Evolutionary conservation across 2,329 filamentous ascomycete species (phyloP).

Genomic region (Scedosporium apiospermum): DNA sequence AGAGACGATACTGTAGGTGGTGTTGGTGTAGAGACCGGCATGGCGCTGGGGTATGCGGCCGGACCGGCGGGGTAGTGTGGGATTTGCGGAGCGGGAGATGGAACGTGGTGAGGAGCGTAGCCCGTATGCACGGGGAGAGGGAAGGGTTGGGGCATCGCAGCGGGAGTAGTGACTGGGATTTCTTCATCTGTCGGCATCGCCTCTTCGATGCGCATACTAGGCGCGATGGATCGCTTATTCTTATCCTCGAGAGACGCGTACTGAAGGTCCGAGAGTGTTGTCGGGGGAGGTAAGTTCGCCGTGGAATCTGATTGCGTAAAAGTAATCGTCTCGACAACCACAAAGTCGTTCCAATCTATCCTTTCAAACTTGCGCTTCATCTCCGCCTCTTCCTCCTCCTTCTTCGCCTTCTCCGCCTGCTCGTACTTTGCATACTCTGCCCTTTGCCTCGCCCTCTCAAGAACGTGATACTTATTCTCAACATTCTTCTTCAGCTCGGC

Average conservation of each 20-base stretch:
- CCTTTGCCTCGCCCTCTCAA: constrained; percentile 73
- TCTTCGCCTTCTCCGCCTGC: constrained; percentile 76
- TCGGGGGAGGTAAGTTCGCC: constrained; percentile 77
- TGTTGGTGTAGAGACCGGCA: constrained; percentile 7
- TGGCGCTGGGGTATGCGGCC: constrained; percentile 23
- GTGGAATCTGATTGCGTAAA: constrained; percentile 87
- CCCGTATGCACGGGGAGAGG: constrained; percentile 36
- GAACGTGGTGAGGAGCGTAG: constrained; percentile 27
- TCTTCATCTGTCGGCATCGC: constrained; percentile 75
- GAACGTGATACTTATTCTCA: constrained; percentile 68
- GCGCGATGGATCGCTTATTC: constrained; percentile 76
- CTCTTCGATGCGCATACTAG: constrained; percentile 83
- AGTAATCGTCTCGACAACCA: constrained; percentile 87
- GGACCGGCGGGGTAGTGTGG: background rate
- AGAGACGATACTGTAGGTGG: constrained; percentile 15
- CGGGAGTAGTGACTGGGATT: constrained; percentile 1
- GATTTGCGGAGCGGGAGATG: constrained; percentile 24
- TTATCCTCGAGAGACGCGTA: constrained; percentile 93
- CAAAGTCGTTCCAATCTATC: constrained; percentile 97
- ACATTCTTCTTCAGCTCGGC: constrained; percentile 65
- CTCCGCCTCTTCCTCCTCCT: constrained; percentile 78
- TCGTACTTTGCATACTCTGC: constrained; percentile 82
- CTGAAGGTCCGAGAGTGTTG: constrained; percentile 82
- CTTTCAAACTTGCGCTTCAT: constrained; percentile 69
- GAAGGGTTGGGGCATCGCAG: constrained; percentile 21